A percentile compares a stretch with the other conserved stretches of the same genome.
Evolutionary conservation across 352 stramenopile species (phyloP).

Genomic region (Pythium vanterpoolii): DNA sequence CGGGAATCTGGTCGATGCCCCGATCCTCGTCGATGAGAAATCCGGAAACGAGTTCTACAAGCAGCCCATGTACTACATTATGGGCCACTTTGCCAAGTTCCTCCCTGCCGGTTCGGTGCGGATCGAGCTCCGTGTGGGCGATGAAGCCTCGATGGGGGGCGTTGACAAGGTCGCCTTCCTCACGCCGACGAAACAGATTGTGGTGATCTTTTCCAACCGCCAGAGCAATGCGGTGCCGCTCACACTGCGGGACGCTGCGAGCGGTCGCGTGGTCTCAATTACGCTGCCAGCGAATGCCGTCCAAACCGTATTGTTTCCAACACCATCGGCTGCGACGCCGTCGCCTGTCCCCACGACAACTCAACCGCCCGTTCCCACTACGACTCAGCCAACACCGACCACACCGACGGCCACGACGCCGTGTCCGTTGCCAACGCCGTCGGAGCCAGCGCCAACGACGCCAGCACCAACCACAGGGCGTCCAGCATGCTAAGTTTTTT

Average conservation of each 20-base stretch:
- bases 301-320: slow-evolving; percentile 14
- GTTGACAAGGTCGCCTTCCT: slow-evolving; percentile 20
- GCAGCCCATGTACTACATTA: slow-evolving; percentile 80
- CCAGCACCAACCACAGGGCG: background rate
- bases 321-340: background rate
- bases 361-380: background rate
- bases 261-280: background rate
- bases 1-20: slow-evolving; percentile 64
- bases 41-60: slow-evolving; percentile 69
- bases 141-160: background rate
- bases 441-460: background rate
- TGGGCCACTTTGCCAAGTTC: slow-evolving; percentile 83
- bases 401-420: background rate
- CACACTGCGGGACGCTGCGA: slow-evolving; percentile 8
- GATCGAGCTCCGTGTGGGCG: slow-evolving; percentile 18
- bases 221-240: background rate
- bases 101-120: slow-evolving; percentile 30
- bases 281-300: slow-evolving; percentile 14
- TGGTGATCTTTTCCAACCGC: slow-evolving; percentile 18
- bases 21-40: slow-evolving; percentile 66
- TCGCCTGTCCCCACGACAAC: background rate
- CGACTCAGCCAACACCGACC: background rate
- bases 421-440: background rate
- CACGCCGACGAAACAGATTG: slow-evolving; percentile 14
- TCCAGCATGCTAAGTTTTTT: no score